phyloP scores from a whole-genome alignment of 148 eudicot genomes.

The Rhododendron ferrugineum region DNA sequence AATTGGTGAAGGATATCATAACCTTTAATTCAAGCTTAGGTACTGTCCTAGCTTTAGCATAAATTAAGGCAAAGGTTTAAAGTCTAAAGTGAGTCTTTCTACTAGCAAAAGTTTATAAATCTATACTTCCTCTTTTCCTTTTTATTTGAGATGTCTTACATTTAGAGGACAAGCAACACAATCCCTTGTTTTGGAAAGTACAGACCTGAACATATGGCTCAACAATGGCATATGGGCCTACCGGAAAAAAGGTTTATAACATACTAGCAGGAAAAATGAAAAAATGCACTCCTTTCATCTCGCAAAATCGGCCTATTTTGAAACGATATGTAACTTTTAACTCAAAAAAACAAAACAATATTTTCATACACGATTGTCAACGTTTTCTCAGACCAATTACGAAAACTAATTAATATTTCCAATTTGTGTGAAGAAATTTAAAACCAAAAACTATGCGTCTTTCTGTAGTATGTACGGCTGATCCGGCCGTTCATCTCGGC shows the following conservation, averaged over 20 bases:
- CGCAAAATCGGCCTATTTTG: neutral
- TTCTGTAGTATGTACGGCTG: no score
- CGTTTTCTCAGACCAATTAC: neutral
- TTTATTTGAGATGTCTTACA: constrained; percentile 17
- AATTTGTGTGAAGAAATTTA: neutral
- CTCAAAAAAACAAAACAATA: neutral
- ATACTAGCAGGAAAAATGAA: no score
- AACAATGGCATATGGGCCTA: neutral
- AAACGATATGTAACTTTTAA: neutral
- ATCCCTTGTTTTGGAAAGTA: constrained; percentile 23
- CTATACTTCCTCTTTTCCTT: constrained; percentile 7
- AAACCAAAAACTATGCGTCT: neutral
- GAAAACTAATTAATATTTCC: neutral
- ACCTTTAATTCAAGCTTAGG: constrained; percentile 10
- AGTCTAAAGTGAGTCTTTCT: constrained; percentile 20
- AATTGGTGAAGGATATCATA: neutral
- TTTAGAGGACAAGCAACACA: constrained; percentile 23
- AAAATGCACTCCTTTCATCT: neutral
- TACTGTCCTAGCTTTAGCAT: constrained; percentile 10
- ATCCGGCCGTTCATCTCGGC: no score
- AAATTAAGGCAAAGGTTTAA: constrained; percentile 14
- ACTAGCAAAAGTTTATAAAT: constrained; percentile 2
- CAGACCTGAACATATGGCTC: constrained; percentile 16
- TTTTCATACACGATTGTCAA: neutral
- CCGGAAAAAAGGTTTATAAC: no score